These are phyloP conservation scores for Termitomyces sp. DNA, from an alignment of 768 basidiomycete species.

Conservation along the genomic window DNA sequence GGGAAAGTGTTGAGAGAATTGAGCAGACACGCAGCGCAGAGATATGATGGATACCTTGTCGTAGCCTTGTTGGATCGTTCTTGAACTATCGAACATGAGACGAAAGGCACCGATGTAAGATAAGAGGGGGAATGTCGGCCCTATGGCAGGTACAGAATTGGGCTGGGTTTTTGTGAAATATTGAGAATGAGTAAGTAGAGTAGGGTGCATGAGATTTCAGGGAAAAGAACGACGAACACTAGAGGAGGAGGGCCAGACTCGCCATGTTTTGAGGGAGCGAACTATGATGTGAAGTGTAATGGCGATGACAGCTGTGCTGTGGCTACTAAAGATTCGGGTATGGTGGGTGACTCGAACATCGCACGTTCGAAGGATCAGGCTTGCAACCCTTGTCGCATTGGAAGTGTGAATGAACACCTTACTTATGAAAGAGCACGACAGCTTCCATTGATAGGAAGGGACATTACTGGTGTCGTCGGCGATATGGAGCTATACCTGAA, in stretches of 20 bases:
- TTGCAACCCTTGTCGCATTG: too few species aligned
- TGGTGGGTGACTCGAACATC: neutral
- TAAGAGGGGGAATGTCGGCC: constrained; percentile 3
- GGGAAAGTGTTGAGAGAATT: too few species aligned
- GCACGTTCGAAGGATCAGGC: too few species aligned
- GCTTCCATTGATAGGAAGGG: too few species aligned
- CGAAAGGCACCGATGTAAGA: constrained; percentile 8
- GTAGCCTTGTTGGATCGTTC: constrained; percentile 9
- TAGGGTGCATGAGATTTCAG: neutral
- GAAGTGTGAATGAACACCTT: too few species aligned
- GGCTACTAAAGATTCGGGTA: neutral
- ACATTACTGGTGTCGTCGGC: too few species aligned
- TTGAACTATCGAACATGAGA: constrained; percentile 6
- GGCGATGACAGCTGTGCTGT: neutral
- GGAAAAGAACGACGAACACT: neutral
- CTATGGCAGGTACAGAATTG: constrained; percentile 1
- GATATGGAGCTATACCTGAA: too few species aligned
- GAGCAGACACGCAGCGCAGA: neutral
- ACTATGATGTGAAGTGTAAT: neutral
- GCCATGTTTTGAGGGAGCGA: neutral
- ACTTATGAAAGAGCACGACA: too few species aligned
- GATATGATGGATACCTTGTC: constrained; percentile 5
- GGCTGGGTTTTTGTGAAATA: neutral
- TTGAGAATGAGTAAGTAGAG: neutral
- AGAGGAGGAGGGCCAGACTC: neutral